Evolutionary conservation across 2,329 filamentous ascomycete species (phyloP).

Genomic region (Colletotrichum kahawae): DNA sequence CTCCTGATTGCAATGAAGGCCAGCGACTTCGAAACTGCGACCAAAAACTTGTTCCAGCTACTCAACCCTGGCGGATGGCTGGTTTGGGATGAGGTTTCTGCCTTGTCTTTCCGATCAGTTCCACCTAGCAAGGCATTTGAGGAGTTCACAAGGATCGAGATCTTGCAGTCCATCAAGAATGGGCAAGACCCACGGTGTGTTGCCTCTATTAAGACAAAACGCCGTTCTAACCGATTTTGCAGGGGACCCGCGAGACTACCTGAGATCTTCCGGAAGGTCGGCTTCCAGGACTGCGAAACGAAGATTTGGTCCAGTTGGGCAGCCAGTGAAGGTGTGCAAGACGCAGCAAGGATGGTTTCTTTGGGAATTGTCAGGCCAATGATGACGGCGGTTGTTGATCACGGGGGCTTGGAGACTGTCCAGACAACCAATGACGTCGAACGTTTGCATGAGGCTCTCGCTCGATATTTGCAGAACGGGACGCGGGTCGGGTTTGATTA

Average conservation of each 20-base stretch:
- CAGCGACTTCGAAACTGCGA: not conserved
- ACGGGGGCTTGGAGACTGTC: not conserved
- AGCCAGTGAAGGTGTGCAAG: not conserved
- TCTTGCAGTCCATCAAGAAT: not conserved
- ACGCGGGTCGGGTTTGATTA: not conserved
- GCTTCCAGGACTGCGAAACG: not conserved
- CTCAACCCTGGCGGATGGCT: not conserved
- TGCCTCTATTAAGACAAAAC: accelerated
- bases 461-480: not conserved
- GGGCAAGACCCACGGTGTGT: not conserved
- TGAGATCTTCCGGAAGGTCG: accelerated
- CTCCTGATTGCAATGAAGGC: not conserved
- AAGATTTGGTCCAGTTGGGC: not conserved
- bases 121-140: not conserved
- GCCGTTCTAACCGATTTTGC: not conserved
- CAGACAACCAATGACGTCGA: not conserved
- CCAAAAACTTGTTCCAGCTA: not conserved
- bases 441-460: not conserved
- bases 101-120: not conserved
- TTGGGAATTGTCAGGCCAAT: not conserved
- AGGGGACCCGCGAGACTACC: not conserved
- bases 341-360: not conserved
- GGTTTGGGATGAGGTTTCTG: not conserved
- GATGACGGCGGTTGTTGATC: not conserved
- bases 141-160: not conserved